Conservation (phyloP, 768 basidiomycete genomes). For the Tulasnella sp. region DNA sequence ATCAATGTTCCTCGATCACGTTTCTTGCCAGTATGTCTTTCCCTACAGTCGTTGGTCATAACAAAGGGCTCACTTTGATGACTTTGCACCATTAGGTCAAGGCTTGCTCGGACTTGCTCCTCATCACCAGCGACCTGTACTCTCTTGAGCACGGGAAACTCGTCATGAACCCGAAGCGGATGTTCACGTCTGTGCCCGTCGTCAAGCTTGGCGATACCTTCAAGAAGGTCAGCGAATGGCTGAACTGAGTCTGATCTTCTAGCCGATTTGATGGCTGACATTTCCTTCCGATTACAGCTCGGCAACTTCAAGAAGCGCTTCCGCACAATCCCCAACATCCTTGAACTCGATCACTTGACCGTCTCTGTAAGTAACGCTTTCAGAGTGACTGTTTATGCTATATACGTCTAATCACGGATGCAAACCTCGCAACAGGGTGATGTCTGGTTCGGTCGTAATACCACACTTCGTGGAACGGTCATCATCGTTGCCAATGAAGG, state of each 20-base stretch:
- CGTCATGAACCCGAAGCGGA: constrained; percentile 68
- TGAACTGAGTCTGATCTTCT: constrained; percentile 2
- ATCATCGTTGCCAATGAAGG: constrained; percentile 81
- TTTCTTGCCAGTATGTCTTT: constrained; percentile 68
- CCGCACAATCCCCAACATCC: constrained; percentile 84
- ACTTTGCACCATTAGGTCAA: constrained; percentile 28
- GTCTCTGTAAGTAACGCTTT: constrained; percentile 38
- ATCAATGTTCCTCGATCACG: constrained; percentile 91
- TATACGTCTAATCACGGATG: no score
- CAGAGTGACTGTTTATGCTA: background rate
- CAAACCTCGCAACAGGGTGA: constrained; percentile 48
- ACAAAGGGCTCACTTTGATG: background rate
- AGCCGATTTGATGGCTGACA: background rate
- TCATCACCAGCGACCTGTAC: constrained; percentile 91
- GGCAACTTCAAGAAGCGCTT: constrained; percentile 89
- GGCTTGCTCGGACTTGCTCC: constrained; percentile 75
- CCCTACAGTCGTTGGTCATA: background rate
- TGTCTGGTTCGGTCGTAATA: constrained; percentile 80
- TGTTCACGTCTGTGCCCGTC: constrained; percentile 79
- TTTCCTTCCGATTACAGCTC: constrained; percentile 35
- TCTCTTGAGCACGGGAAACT: constrained; percentile 80
- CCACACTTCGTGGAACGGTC: constrained; percentile 80
- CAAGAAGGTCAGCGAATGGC: constrained; percentile 61
- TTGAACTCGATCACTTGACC: constrained; percentile 90
- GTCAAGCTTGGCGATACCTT: constrained; percentile 96